These are phyloP conservation scores for Casuarina equisetifolia DNA, from an alignment of 306 rosid genomes.

Conservation along the genomic window DNA sequence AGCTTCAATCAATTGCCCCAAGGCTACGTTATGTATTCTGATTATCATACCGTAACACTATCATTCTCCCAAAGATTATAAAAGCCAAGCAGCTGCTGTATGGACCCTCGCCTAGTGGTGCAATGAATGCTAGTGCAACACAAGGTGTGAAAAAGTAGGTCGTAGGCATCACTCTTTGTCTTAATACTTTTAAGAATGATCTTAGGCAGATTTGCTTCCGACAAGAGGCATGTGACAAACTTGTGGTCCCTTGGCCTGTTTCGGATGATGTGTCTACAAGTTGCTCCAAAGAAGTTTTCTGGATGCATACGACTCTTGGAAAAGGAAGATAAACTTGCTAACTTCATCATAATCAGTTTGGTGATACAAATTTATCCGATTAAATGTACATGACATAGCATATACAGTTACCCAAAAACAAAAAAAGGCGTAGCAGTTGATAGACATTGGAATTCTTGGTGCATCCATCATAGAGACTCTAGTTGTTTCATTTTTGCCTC, in stretches of 20 bases:
- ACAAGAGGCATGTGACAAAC: constrained; percentile 26
- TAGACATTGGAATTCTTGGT: neutral
- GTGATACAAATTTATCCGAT: neutral
- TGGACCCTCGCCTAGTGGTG: neutral
- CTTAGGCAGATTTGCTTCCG: constrained; percentile 13
- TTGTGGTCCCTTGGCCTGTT: neutral
- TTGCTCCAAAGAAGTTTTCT: constrained; percentile 8
- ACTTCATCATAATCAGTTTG: neutral
- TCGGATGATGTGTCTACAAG: neutral
- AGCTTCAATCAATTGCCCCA: too few relatives aligned
- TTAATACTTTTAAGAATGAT: neutral
- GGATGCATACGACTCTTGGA: neutral
- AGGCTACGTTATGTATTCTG: too few relatives aligned
- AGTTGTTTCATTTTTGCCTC: neutral
- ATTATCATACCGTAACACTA: neutral
- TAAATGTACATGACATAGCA: neutral
- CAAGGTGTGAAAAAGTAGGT: neutral
- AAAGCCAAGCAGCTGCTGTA: neutral
- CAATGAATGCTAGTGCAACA: neutral
- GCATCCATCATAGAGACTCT: neutral
- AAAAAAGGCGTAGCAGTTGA: neutral
- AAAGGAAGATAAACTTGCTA: neutral
- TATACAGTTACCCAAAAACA: neutral
- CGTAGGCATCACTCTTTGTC: constrained; percentile 3
- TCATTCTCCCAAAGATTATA: neutral